Evolutionary conservation across 441 rosid species (phyloP).

Genomic region (Eruca vesicaria): DNA sequence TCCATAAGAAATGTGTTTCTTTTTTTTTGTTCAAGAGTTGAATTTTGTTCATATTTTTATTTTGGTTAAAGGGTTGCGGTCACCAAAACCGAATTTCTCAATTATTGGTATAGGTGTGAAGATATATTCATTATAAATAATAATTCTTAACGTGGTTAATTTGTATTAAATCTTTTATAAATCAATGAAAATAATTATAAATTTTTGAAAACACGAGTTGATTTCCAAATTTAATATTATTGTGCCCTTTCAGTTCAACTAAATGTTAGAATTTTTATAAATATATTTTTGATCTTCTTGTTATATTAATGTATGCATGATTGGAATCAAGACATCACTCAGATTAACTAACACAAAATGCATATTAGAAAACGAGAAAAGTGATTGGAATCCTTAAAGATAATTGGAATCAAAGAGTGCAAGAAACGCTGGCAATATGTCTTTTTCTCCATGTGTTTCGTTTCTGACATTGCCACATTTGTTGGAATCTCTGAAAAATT

Average conservation of each 20-base stretch:
- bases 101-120: not conserved
- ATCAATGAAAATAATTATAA: not conserved
- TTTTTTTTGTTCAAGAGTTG: not conserved
- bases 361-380: not conserved
- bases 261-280: not conserved
- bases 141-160: not conserved
- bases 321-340: constrained; percentile 1
- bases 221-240: not conserved
- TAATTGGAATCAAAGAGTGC: not conserved
- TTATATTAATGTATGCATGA: not conserved
- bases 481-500: not conserved
- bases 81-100: not conserved
- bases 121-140: not conserved
- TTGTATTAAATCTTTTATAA: not conserved
- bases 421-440: not conserved
- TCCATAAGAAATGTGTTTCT: not conserved
- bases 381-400: not conserved
- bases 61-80: not conserved
- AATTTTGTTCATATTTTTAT: not conserved
- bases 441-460: constrained; percentile 1
- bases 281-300: not conserved
- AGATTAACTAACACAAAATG: not conserved
- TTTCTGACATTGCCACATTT: not conserved
- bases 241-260: not conserved
- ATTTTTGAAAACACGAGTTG: constrained; percentile 9